Evolutionary conservation across 345 rosid species (phyloP), one percentile per base, ranked within the genome.

Genomic region (Salix koriyanagi): DNA sequence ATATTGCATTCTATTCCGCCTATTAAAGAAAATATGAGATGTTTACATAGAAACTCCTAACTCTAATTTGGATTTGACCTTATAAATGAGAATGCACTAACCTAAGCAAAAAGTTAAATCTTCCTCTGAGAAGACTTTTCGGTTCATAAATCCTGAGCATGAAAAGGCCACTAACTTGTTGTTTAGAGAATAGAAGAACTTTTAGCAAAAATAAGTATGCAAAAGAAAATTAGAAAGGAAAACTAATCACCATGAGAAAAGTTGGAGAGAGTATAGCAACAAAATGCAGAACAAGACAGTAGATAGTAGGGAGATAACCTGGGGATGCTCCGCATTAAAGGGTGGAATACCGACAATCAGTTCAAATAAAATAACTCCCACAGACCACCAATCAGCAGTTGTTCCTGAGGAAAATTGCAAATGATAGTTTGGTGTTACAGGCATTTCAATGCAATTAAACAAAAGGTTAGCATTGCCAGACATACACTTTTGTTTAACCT

Each of bases 351-450:
- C 99, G 72, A 96, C 97, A 77, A 96, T 89, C 83, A 94, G 75
- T 75, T 96, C 99, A 84, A 92, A 96, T 69, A 94, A 84, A 86
- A 96, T 87, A 85, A 96, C 85, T 54, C 98, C 99, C 75, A 96
- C 98, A 68, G 99, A 96, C 99, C 99, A 96, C 99, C 99, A 96
- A 90, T 96, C 99, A 7, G 99, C 99, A 74, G 96, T 90, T 83
- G 92, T 89, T 80, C 93, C 99, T 96, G 94, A 80, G 48, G 42
- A 82, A 79, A 72, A 80, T 76, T 72, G 39, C 41, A 73, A 21
- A 75, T 70, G 42, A 50, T 8, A 54, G 58, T 69, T 50, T 19
- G 41, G 13, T 73, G 42, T 42, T n/a, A 26, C 25, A 15, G 16
- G 41, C 68, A 60, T 37, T 26, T 60, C 41, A 61, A 62, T 37